These are phyloP conservation scores for Pseudocercospora crystallina DNA, from an alignment of 2,329 filamentous ascomycete genomes.

Conservation along the genomic window DNA sequence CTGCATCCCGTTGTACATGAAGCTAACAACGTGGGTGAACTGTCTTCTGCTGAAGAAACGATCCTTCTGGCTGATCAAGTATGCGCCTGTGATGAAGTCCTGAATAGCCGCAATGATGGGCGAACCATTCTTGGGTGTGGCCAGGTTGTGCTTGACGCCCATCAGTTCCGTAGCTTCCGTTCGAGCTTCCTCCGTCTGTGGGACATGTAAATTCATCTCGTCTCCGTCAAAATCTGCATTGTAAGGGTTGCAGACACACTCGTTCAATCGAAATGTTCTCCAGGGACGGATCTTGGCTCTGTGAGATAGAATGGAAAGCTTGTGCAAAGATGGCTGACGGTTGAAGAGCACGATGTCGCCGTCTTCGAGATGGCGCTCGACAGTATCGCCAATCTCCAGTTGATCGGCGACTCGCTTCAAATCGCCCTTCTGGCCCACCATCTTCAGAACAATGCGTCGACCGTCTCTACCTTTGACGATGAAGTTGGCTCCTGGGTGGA, in stretches of 20 bases:
- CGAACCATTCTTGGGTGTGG: slow-evolving; percentile 95
- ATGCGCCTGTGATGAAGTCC: slow-evolving; percentile 97
- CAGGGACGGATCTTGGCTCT: slow-evolving; percentile 89
- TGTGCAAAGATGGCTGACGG: slow-evolving; percentile 94
- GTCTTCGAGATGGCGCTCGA: slow-evolving; percentile 92
- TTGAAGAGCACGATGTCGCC: slow-evolving; percentile 97
- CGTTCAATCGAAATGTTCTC: slow-evolving; percentile 94
- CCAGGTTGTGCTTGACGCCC: slow-evolving; percentile 95
- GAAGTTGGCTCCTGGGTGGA: slow-evolving; percentile 86
- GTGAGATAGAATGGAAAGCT: slow-evolving; percentile 97
- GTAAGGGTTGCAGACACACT: slow-evolving; percentile 97
- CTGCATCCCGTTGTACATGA: slow-evolving; percentile 79
- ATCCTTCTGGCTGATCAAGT: slow-evolving; percentile 87
- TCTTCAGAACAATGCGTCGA: slow-evolving; percentile 71
- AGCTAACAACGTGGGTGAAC: slow-evolving; percentile 86
- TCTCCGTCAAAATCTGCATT: slow-evolving; percentile 99
- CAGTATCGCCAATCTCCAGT: slow-evolving; percentile 78
- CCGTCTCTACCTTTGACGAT: slow-evolving; percentile 70
- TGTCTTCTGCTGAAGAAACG: slow-evolving; percentile 85
- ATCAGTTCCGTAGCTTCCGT: slow-evolving; percentile 94
- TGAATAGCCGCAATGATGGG: slow-evolving; percentile 99
- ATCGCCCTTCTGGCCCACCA: slow-evolving; percentile 48
- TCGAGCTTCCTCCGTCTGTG: slow-evolving; percentile 93
- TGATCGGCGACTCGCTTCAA: slow-evolving; percentile 69
- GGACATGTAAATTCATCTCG: slow-evolving; percentile 98